These are phyloP conservation scores for Symbiodinium pilosum DNA, from an alignment of 73 alveolate species.

Conservation along the genomic window DNA sequence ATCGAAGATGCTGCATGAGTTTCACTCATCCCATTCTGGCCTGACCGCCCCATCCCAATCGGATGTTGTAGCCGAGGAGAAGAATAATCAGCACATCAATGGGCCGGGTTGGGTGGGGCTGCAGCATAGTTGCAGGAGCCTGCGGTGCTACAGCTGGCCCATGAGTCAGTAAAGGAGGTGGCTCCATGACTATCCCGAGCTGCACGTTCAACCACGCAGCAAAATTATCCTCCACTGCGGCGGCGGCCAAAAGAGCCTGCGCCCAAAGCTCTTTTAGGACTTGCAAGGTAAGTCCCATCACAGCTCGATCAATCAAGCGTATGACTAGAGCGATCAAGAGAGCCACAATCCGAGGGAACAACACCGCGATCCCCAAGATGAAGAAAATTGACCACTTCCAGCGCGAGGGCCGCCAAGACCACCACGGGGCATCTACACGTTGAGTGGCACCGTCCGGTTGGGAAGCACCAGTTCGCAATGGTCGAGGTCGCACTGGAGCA, in stretches of 20 bases:
- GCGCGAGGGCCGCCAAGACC: neutral
- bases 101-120: too few species aligned
- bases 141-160: too few species aligned
- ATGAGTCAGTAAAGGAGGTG: too few species aligned
- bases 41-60: too few species aligned
- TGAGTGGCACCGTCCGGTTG: neutral
- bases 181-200: too few species aligned
- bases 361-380: neutral
- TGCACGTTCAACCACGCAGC: neutral
- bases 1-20: too few species aligned
- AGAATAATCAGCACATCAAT: too few species aligned
- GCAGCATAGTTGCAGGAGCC: too few species aligned
- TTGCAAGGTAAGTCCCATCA: neutral
- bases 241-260: neutral
- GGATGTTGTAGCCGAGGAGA: too few species aligned
- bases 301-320: neutral
- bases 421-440: too few species aligned
- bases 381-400: neutral
- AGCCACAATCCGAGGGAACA: slow-evolving; percentile 15
- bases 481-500: neutral
- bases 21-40: too few species aligned
- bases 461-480: neutral
- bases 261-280: neutral
- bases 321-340: neutral
- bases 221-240: slow-evolving; percentile 7